A percentile compares a stretch with the other conserved stretches of the same genome.
phyloP scores from a whole-genome alignment of 306 rosid species.

The Prunus armeniaca region DNA sequence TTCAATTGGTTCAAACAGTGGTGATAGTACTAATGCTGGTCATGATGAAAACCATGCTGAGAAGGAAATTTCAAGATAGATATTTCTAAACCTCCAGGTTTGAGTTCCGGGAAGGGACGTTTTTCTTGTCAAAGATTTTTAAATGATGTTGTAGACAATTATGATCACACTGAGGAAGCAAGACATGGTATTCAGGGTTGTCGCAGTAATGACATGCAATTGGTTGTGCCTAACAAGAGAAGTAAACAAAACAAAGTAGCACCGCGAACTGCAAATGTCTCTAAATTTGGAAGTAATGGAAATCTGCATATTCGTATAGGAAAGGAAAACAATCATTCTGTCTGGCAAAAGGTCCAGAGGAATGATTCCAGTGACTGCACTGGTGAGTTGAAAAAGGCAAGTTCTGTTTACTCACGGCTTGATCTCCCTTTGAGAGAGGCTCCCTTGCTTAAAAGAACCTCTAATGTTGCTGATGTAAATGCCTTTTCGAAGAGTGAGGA shows the following conservation, averaged over 20 bases:
- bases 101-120: slow-evolving; percentile 34
- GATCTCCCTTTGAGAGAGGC: slow-evolving; percentile 36
- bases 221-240: slow-evolving; percentile 34
- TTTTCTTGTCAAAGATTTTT: slow-evolving; percentile 25
- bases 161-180: slow-evolving; percentile 36
- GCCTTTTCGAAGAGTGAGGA: slow-evolving; percentile 26
- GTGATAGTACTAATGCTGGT: slow-evolving; percentile 27
- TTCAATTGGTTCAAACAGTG: slow-evolving; percentile 43
- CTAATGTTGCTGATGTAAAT: slow-evolving; percentile 29
- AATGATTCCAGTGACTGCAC: slow-evolving; percentile 33
- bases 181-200: slow-evolving; percentile 36
- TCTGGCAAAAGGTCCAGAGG: slow-evolving; percentile 88
- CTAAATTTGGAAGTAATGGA: slow-evolving; percentile 41
- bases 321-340: slow-evolving; percentile 65
- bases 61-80: slow-evolving; percentile 28
- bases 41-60: slow-evolving; percentile 30
- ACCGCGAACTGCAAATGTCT: slow-evolving; percentile 43
- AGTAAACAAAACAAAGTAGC: slow-evolving; percentile 47
- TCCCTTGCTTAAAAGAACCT: slow-evolving; percentile 33
- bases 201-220: slow-evolving; percentile 23
- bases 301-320: slow-evolving; percentile 43
- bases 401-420: slow-evolving; percentile 31
- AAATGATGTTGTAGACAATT: slow-evolving; percentile 22
- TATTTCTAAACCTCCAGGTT: slow-evolving; percentile 23
- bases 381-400: slow-evolving; percentile 46